Conservation (phyloP, 352 stramenopile species). For the Pythium diclinum region DNA sequence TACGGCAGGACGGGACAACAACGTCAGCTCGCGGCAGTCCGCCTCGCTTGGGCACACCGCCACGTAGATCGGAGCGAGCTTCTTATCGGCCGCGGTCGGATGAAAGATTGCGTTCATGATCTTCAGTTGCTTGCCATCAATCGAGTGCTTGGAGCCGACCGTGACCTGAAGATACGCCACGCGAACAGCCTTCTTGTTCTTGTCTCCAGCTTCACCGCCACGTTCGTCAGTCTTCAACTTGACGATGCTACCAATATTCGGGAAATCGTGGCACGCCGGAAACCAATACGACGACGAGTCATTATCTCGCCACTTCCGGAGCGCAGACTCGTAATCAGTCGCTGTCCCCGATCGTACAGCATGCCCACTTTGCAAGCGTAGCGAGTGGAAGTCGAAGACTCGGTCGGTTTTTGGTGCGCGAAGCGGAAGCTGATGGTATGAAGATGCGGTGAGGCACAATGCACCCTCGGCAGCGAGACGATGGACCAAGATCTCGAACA, state of each 20-base stretch:
- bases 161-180: conserved; percentile 27
- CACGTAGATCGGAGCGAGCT: background rate
- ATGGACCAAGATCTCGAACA: conserved; percentile 8
- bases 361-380: background rate
- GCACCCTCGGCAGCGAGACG: conserved; percentile 15
- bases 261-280: conserved; percentile 22
- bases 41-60: background rate
- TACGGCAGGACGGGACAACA: background rate
- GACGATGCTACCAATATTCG: conserved; percentile 27
- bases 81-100: background rate
- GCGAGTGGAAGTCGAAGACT: background rate
- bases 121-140: conserved; percentile 8
- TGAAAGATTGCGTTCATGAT: conserved; percentile 4
- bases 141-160: conserved; percentile 3
- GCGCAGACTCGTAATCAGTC: conserved; percentile 8
- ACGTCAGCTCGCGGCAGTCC: background rate
- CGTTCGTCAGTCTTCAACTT: conserved; percentile 11
- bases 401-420: background rate
- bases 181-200: background rate
- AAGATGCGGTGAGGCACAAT: conserved; percentile 12
- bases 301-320: conserved; percentile 13
- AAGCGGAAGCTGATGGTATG: conserved; percentile 9
- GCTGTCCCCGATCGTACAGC: background rate
- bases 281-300: conserved; percentile 23
- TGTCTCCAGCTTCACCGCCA: background rate